Conservation (phyloP, 2,329 filamentous ascomycete genomes). For the Grosmannia clavigera region DNA sequence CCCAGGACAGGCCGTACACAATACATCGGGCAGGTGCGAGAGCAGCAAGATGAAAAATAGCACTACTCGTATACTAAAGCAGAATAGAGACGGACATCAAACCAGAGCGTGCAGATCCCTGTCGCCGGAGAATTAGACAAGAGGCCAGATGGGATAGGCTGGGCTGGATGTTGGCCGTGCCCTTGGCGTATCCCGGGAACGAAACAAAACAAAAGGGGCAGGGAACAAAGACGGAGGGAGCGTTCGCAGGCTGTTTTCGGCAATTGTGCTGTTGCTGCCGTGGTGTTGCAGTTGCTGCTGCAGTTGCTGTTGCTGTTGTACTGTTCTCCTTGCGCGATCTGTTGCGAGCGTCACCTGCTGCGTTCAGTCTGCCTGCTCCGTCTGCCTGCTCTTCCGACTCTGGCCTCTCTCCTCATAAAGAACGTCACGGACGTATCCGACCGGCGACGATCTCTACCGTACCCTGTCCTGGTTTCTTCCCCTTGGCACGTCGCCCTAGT, state of each 20-base stretch:
- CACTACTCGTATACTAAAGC: neutral
- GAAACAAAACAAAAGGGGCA: neutral
- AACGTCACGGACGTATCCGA: neutral
- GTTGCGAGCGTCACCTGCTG: too few relatives aligned
- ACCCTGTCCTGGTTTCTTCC: neutral
- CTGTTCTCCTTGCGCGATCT: too few relatives aligned
- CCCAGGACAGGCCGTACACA: neutral
- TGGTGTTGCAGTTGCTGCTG: too few relatives aligned
- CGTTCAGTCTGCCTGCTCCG: too few relatives aligned
- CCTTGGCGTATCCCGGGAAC: neutral
- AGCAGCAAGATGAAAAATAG: neutral
- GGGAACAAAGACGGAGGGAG: neutral
- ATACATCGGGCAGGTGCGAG: neutral
- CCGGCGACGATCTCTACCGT: neutral
- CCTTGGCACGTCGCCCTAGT: neutral
- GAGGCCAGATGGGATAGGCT: neutral
- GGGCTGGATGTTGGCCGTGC: neutral
- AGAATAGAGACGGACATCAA: neutral
- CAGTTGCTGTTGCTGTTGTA: too few relatives aligned
- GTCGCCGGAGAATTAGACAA: neutral
- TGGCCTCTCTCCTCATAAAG: neutral
- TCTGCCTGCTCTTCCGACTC: too few relatives aligned
- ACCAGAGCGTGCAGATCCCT: neutral
- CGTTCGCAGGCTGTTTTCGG: too few relatives aligned
- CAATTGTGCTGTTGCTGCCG: too few relatives aligned